Evolutionary conservation across 139 green algal genomes (phyloP), one percentile per base, ranked within the genome.

Genomic region (Chlorella sp.): DNA sequence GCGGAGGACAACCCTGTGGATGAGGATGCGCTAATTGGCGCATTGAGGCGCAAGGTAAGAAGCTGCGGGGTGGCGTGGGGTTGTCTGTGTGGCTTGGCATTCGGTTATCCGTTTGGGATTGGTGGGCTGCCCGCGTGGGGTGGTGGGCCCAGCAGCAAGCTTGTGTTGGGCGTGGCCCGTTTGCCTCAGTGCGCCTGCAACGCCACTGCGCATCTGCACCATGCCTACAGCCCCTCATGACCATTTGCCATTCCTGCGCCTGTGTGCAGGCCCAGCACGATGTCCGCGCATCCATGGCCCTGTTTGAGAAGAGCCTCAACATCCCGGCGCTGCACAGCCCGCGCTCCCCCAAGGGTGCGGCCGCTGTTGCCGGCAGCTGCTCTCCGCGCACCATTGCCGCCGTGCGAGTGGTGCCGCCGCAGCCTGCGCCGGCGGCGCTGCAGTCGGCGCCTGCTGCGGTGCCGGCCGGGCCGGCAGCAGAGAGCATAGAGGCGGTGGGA

Each of bases 281-380:
- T 19, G 79, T 90, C 39, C 78, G 87, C 9, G 87, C 87, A 37
- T 90, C 87, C 36, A 34, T 90, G 87, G 87, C 87, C 0, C 66
- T 90, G 30, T 90, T 90, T 73, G 87, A 90, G 79, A 90, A 90
- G 64, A 86, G 78, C 40, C 87, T 90, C 37, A 90, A 90, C 64
- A 82, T 90, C 40, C 87, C 87, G 0, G 79, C 40, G 0, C 21
- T 88, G 40, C 68, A 81, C 37, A 36, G 2, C 7, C 84, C 84
- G 39, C 68, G 66, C 16, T 88, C 84, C 1, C 84, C 84, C 39
- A 88, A 88, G 37, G 37, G 24, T 22, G 83, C 83, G 3, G 64
- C 83, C 22, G 61, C 24, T 34, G 68, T 37, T 1, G 34, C 39
- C 22, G 66, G 37, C 84, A 36, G 66, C 39, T n/a, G 15, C 68